Evolutionary conservation across 306 rosid species (phyloP).

Genomic region (Malus asiatica): DNA sequence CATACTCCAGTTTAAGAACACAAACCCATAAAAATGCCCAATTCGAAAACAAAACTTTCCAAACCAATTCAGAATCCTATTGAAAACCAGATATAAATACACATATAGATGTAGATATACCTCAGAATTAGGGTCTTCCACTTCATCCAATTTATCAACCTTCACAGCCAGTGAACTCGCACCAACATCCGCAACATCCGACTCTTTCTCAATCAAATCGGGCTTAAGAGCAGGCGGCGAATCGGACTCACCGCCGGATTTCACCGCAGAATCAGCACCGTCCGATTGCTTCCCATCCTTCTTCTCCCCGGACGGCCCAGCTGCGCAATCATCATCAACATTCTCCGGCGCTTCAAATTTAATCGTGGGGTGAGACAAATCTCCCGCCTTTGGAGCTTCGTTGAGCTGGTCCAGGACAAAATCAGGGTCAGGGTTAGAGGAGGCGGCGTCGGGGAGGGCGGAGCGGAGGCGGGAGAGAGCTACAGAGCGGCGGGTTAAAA

Average conservation of each 20-base stretch:
- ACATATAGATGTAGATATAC: constrained; percentile 5
- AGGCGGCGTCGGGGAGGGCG: constrained; percentile 13
- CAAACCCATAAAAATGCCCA: background rate
- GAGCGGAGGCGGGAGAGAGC: constrained; percentile 55
- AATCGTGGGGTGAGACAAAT: constrained; percentile 1
- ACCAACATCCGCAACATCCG: constrained; percentile 20
- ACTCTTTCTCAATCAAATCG: constrained; percentile 20
- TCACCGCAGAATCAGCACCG: constrained; percentile 21
- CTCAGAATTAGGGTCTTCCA: constrained; percentile 34
- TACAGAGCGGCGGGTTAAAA: constrained; percentile 62
- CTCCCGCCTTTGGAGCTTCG: constrained; percentile 12
- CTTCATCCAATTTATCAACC: constrained; percentile 23
- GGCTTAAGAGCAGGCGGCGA: constrained; percentile 9
- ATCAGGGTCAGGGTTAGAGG: constrained; percentile 27
- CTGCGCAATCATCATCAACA: constrained; percentile 24
- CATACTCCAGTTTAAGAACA: background rate
- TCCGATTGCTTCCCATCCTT: constrained; percentile 19
- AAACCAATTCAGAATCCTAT: background rate
- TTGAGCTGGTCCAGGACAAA: background rate
- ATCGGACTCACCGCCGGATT: constrained; percentile 29
- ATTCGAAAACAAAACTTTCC: background rate
- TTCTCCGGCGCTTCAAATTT: constrained; percentile 10
- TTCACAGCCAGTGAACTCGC: constrained; percentile 8
- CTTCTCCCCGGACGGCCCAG: constrained; percentile 38
- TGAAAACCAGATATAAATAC: background rate